These are phyloP conservation scores for Eleusine coracana DNA, from an alignment of 176 grass and related monocot genomes.

Conservation along the genomic window DNA sequence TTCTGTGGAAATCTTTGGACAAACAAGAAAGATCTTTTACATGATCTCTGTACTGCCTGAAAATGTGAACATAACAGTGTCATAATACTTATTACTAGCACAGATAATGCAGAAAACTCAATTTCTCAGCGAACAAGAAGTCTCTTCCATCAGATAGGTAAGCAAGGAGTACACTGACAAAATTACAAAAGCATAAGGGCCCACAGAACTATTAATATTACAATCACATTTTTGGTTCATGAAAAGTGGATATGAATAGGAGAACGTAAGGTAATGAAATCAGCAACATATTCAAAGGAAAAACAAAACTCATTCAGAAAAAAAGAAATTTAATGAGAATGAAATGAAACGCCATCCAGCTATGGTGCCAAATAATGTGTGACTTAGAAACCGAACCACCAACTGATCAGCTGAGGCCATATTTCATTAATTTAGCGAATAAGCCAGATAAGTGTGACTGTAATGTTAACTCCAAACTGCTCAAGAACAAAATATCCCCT, in stretches of 20 bases:
- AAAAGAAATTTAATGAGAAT: neutral
- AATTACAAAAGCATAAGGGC: neutral
- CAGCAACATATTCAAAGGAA: conserved; percentile 21
- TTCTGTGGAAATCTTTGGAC: conserved; percentile 72
- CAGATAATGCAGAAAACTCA: neutral
- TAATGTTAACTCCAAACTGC: neutral
- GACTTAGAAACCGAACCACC: conserved; percentile 4
- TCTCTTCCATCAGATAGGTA: neutral
- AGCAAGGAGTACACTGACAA: neutral
- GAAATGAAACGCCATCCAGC: neutral
- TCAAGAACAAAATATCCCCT: conserved; percentile 6
- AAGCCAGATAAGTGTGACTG: neutral
- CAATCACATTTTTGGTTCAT: conserved; percentile 9
- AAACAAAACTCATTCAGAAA: neutral
- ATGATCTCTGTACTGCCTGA: conserved; percentile 84
- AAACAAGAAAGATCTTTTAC: conserved; percentile 92
- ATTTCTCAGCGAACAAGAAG: neutral
- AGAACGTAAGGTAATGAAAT: neutral
- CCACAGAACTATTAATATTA: conserved; percentile 7
- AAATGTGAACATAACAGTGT: conserved; percentile 30
- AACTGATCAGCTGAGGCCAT: neutral
- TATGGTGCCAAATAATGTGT: conserved; percentile 15
- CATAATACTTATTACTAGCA: conserved; percentile 33
- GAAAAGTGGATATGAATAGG: conserved; percentile 17
- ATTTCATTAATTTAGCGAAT: conserved; percentile 21